phyloP scores from a whole-genome alignment of 441 rosid species.

The Gossypium schwendimanii region DNA sequence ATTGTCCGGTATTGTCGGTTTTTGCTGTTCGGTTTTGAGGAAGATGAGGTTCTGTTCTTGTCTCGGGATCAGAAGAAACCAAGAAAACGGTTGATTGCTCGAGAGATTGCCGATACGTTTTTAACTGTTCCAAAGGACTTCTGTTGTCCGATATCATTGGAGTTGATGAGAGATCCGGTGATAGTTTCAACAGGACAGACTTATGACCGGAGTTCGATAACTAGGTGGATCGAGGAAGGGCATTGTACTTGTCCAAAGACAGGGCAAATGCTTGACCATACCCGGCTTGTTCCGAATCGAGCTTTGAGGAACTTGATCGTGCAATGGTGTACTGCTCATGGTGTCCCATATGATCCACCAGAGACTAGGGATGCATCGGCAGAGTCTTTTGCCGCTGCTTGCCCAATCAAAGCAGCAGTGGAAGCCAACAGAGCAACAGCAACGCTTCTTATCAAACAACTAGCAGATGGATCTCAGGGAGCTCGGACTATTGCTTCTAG shows the following conservation, averaged over 20 bases:
- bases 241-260: constrained; percentile 82
- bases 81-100: constrained; percentile 50
- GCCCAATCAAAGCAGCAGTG: constrained; percentile 63
- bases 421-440: constrained; percentile 79
- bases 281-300: constrained; percentile 67
- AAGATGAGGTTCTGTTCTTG: constrained; percentile 41
- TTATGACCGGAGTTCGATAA: constrained; percentile 69
- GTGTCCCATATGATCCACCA: constrained; percentile 51
- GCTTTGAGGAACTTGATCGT: constrained; percentile 76
- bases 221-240: constrained; percentile 90
- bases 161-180: constrained; percentile 93
- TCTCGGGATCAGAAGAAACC: constrained; percentile 42
- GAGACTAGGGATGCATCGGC: constrained; percentile 41
- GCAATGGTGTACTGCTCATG: constrained; percentile 78
- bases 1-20: constrained; percentile 69
- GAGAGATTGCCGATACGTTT: constrained; percentile 68
- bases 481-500: constrained; percentile 66
- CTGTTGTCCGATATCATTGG: constrained; percentile 74
- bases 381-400: constrained; percentile 46
- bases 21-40: constrained; percentile 64
- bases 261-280: constrained; percentile 59
- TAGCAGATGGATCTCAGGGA: constrained; percentile 52
- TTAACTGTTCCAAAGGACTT: constrained; percentile 68
- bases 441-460: constrained; percentile 49
- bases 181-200: constrained; percentile 83